phyloP scores from a whole-genome alignment of 192 early-diverging fungal species.

The Entomortierella chlamydospora region DNA sequence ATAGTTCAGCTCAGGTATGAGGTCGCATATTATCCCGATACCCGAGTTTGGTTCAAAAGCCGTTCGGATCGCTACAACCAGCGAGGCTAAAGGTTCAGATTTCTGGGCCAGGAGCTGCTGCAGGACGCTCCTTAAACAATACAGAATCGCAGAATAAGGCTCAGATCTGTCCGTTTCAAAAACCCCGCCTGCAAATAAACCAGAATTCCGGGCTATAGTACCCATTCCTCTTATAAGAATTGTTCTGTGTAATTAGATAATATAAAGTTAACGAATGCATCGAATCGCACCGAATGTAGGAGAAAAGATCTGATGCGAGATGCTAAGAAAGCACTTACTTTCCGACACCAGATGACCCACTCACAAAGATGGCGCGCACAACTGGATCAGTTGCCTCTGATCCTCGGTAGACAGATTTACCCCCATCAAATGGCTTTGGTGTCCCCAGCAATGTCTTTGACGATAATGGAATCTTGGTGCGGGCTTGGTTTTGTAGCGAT shows the following conservation, averaged over 20 bases:
- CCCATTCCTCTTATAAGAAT: slow-evolving; percentile 44
- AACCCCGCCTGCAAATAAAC: slow-evolving; percentile 40
- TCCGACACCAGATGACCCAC: slow-evolving; percentile 47
- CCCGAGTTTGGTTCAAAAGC: slow-evolving; percentile 47
- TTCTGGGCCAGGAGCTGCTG: slow-evolving; percentile 46
- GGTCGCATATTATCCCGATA: slow-evolving; percentile 44
- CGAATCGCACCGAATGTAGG: neutral
- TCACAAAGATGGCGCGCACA: slow-evolving; percentile 44
- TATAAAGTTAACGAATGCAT: neutral
- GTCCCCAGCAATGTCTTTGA: slow-evolving; percentile 32
- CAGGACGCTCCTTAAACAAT: slow-evolving; percentile 35
- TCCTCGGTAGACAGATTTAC: slow-evolving; percentile 20
- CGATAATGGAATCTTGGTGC: slow-evolving; percentile 30
- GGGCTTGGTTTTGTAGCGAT: slow-evolving; percentile 21
- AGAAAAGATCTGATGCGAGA: neutral
- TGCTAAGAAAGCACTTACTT: slow-evolving; percentile 26
- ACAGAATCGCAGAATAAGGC: slow-evolving; percentile 44
- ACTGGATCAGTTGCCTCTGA: slow-evolving; percentile 29
- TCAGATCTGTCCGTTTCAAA: slow-evolving; percentile 33
- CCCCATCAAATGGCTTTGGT: slow-evolving; percentile 46
- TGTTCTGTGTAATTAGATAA: slow-evolving; percentile 10
- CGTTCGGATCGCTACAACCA: slow-evolving; percentile 45
- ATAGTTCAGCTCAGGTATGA: slow-evolving; percentile 42
- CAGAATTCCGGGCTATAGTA: slow-evolving; percentile 32
- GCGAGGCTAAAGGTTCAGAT: slow-evolving; percentile 36